Conservation (phyloP, 2,329 filamentous ascomycete species). For the Claviceps digitariae region DNA sequence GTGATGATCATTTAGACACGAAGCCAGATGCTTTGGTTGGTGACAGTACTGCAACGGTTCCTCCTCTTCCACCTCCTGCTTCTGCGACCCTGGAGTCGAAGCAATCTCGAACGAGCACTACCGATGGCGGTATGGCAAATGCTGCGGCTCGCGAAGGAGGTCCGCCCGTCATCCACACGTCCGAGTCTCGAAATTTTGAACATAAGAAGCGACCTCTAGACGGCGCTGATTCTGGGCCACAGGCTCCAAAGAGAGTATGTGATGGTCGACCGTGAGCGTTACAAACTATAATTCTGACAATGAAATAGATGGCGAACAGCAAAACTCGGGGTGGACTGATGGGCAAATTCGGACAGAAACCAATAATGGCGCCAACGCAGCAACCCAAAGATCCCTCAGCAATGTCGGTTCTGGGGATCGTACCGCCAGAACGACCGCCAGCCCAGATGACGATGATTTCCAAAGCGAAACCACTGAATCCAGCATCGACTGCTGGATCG, state of each 20-base stretch:
- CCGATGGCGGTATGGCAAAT: neutral
- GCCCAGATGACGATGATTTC: conserved; percentile 9
- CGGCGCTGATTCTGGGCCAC: conserved; percentile 17
- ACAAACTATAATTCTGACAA: conserved; percentile 13
- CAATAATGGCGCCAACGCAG: conserved; percentile 13
- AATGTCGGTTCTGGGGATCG: conserved; percentile 36
- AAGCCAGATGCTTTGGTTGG: neutral
- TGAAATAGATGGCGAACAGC: conserved; percentile 17
- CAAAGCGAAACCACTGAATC: conserved; percentile 6
- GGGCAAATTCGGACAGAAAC: conserved; percentile 23
- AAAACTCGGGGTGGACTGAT: conserved; percentile 19
- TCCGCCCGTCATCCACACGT: conserved; percentile 27
- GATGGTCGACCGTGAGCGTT: conserved; percentile 1
- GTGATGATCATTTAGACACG: neutral
- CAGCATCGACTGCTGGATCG: conserved; percentile 12
- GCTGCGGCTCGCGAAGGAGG: conserved; percentile 14
- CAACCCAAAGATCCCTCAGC: conserved; percentile 36
- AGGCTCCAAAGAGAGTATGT: conserved; percentile 29
- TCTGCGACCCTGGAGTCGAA: conserved; percentile 4
- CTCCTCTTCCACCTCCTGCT: neutral
- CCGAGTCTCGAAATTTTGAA: conserved; percentile 12
- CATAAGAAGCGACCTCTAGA: conserved; percentile 32
- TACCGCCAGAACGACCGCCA: conserved; percentile 29
- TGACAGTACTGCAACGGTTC: neutral
- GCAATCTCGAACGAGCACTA: neutral